Evolutionary conservation across 2,329 filamentous ascomycete genomes (phyloP), one percentile per base, ranked within the genome.

Genomic region (Ophiostoma triangulosporum): DNA sequence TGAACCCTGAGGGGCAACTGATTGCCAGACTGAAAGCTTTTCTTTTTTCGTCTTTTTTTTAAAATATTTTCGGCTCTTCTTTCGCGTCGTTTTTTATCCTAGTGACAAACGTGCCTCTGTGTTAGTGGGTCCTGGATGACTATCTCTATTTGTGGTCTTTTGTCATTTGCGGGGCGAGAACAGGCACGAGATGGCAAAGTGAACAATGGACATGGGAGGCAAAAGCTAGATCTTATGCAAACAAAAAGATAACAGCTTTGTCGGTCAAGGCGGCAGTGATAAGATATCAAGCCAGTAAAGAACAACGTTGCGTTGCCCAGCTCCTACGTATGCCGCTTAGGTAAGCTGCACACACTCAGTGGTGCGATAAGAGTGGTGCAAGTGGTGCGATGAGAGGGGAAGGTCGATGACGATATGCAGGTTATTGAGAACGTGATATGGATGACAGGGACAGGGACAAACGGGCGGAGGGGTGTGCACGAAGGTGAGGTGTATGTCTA

Each of bases 111-210:
- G 52, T 50, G 52, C 45, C 33, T 33, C 24, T 32, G 29, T 48
- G 61, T 62, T 60, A 63, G 64, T 63, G 64, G 57, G 51, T 46
- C 53, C 24, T 31, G 40, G 35, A 33, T 53, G 32, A 38, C 45
- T 53, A 54, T 53, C 27, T 36, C 50, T 45, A 29, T 55, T 32
- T 48, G 32, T 29, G 32, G 26, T 31, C 29, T n/a, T 20, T 46
- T 46, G 15, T 29, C 26, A n/a, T 48, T 33, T 48, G 46, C 46
- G 48, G 32, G 48, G 48, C 48, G 33, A 12, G 22, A 29, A 24
- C 17, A 45, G 7, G 40, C 6, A 22, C 17, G 36, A 45, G 36
- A 14, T 35, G 32, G 35, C 35, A 38, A 9, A 38, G 38, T 24
- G 38, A 24, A 26, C 20, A 45, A 40, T 24, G 36, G 36, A 24